A percentile compares a stretch with the other conserved stretches of the same genome.
Evolutionary conservation across 768 basidiomycete genomes (phyloP).

Genomic region (Tricholoma bakamatsutake): DNA sequence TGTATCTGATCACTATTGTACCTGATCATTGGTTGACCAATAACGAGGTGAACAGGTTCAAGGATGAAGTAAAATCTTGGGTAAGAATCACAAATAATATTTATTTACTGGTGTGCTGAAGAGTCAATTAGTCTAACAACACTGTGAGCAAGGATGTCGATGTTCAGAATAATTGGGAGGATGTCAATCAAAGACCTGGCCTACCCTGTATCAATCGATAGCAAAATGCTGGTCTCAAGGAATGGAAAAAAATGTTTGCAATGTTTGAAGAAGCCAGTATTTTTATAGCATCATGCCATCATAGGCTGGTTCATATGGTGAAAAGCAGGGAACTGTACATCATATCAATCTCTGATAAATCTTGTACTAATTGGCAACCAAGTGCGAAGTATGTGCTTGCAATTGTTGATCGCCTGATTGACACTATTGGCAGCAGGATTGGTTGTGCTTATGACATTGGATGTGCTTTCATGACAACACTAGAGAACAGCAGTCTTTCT

Average conservation of each 20-base stretch:
- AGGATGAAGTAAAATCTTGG: slow-evolving; percentile 1
- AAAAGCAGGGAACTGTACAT: slow-evolving; percentile 10
- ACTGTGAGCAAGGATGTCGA: neutral
- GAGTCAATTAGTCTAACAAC: neutral
- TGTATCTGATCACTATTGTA: neutral
- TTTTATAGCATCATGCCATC: slow-evolving; percentile 17
- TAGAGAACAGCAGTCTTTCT: slow-evolving; percentile 14
- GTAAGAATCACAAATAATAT: neutral
- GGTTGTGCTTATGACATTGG: slow-evolving; percentile 15
- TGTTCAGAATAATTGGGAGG: neutral
- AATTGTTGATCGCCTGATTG: slow-evolving; percentile 4
- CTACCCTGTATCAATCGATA: neutral
- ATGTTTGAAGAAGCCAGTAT: slow-evolving; percentile 18
- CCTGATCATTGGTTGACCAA: no score
- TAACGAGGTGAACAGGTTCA: neutral
- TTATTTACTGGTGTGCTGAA: no score
- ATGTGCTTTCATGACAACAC: slow-evolving; percentile 19
- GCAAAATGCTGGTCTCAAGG: neutral
- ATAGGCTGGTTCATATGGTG: slow-evolving; percentile 16
- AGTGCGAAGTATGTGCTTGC: slow-evolving; percentile 16
- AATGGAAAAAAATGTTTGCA: slow-evolving; percentile 10
- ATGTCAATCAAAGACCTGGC: neutral
- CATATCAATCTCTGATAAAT: slow-evolving; percentile 19
- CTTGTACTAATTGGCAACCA: neutral
- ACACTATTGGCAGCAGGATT: slow-evolving; percentile 1